Evolutionary conservation across 768 basidiomycete genomes (phyloP).

Genomic region (Xerocomellus chrysenteron): DNA sequence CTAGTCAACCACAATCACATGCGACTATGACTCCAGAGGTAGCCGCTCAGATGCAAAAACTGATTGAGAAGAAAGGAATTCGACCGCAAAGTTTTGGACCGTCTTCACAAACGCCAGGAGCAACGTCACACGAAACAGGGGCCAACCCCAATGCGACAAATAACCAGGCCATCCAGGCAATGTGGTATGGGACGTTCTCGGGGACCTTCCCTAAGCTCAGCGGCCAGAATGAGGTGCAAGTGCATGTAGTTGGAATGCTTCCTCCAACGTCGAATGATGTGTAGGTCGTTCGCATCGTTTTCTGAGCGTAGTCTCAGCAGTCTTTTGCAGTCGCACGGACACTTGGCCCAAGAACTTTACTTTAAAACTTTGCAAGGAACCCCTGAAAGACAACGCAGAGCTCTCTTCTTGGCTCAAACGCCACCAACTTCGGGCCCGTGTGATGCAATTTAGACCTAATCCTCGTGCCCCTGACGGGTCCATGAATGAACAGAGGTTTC

Average conservation of each 20-base stretch:
- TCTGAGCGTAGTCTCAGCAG: neutral
- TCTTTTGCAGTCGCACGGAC: constrained; percentile 42
- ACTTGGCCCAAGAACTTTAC: constrained; percentile 52
- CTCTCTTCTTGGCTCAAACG: constrained; percentile 50
- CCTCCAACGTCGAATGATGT: constrained; percentile 27
- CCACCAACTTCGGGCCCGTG: constrained; percentile 31
- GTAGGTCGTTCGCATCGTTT: constrained; percentile 30
- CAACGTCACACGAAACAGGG: constrained; percentile 11
- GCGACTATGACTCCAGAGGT: constrained; percentile 14
- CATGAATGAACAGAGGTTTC: constrained; percentile 45
- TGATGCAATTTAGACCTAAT: constrained; percentile 42
- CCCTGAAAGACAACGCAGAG: constrained; percentile 38
- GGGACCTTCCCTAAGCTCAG: constrained; percentile 39
- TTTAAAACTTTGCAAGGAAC: constrained; percentile 42
- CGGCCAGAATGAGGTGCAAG: constrained; percentile 41
- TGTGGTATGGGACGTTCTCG: constrained; percentile 50
- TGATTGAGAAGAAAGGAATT: constrained; percentile 45
- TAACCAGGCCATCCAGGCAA: neutral
- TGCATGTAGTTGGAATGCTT: constrained; percentile 33
- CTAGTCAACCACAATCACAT: constrained; percentile 11
- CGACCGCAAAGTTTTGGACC: constrained; percentile 21
- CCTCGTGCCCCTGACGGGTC: constrained; percentile 35
- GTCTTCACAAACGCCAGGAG: constrained; percentile 19
- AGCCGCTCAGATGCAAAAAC: constrained; percentile 47
- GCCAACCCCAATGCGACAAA: constrained; percentile 1